These are phyloP conservation scores for Digitaria exilis DNA, from an alignment of 202 grass and related monocot genomes.

Conservation along the genomic window DNA sequence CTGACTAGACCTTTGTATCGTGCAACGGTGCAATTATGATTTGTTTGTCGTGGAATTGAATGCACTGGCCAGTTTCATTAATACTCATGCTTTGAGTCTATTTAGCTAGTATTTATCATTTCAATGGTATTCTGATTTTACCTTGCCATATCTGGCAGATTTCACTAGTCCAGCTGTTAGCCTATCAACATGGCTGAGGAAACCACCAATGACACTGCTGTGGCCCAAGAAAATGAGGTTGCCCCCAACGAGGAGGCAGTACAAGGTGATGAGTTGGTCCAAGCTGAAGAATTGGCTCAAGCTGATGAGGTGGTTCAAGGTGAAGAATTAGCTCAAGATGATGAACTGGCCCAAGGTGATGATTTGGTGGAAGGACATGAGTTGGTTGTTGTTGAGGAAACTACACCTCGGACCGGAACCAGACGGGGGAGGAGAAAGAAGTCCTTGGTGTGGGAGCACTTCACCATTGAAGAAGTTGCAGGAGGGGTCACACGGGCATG, in stretches of 20 bases:
- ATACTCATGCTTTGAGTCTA: background rate
- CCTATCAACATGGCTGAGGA: background rate
- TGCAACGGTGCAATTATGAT: background rate
- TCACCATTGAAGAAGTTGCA: background rate
- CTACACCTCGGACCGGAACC: conserved; percentile 38
- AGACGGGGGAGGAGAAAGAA: background rate
- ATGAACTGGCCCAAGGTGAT: conserved; percentile 45
- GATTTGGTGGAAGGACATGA: conserved; percentile 32
- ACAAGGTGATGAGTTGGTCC: background rate
- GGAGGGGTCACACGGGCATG: background rate
- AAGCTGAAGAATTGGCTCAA: background rate
- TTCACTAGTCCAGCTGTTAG: background rate
- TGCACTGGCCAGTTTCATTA: background rate
- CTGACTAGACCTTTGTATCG: background rate
- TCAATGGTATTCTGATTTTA: background rate
- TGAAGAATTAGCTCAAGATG: conserved; percentile 25
- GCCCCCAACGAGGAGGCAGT: background rate
- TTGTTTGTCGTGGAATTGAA: background rate
- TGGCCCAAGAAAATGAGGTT: background rate
- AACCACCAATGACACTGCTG: background rate
- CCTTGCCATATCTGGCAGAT: background rate
- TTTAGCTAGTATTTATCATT: background rate
- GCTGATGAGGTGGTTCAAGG: background rate
- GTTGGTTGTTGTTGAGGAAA: conserved; percentile 26
- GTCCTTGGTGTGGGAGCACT: background rate